Evolutionary conservation across 345 rosid species (phyloP), one percentile per base, ranked within the genome.

Genomic region (Melaleuca quinquenervia): DNA sequence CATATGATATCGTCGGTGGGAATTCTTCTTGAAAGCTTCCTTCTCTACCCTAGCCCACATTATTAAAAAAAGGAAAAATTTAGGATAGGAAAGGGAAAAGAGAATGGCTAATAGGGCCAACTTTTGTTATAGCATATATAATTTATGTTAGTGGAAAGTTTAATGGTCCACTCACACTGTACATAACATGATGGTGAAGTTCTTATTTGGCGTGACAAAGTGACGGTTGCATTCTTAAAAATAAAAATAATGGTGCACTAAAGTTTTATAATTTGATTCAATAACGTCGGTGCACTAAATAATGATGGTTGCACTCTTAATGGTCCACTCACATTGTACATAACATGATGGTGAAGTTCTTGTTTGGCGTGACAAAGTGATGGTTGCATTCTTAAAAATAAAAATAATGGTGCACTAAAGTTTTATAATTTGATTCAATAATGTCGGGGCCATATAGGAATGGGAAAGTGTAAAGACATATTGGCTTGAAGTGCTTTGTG

Each of bases 1-100:
- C 5, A 49, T 26, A 44, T 27, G 11, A 75, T 52, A 50, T 86
- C 88, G 92, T 89, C 89, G 94, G 91, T 89, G 93, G 92, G 92
- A 85, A 85, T 88, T 89, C 86, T 88, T 90, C 88, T 84, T 82
- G 56, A 12, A 78, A 51, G 87, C 82, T 86, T 85, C 83, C 58
- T 49, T 11, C 50, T 85, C 85, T 83, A 70, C 24, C 44, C 44
- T 32, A 8, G 78, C 78, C 48, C 78, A 8, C 48, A 36, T 18
- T 32, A 70, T 32, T 8, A 36, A 70, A 53, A 6, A 56, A 24
- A 70, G 22, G 78, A 78, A 11, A 32, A 24, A 74, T 70, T 52
- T 86, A 48, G 36, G 78, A 51, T 85, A 84, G 78, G 82, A 54
- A 52, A 56, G 58, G 13, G 82, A 44, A 36, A 55, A 58, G 87